phyloP scores from a whole-genome alignment of 208 protist genomes.

The Spironucleus salmonicida region DNA sequence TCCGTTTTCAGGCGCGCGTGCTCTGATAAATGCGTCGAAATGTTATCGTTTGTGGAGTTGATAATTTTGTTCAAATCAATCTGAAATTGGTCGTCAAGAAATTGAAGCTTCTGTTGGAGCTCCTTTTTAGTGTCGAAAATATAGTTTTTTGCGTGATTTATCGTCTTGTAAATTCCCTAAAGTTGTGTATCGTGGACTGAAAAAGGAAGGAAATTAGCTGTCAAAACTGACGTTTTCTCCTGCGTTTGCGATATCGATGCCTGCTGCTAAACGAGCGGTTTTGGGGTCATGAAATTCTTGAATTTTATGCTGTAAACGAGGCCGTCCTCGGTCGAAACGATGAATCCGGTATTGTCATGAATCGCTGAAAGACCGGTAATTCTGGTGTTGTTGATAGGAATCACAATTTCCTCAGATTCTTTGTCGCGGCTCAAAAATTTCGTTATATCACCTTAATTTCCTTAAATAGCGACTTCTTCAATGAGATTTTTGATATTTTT shows the following conservation, averaged over 20 bases:
- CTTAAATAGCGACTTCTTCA: too few relatives aligned
- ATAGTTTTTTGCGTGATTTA: neutral
- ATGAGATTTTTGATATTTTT: too few relatives aligned
- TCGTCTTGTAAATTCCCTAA: neutral
- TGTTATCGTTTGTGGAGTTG: neutral
- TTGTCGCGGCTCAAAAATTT: too few relatives aligned
- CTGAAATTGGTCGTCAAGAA: neutral
- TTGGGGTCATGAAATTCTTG: neutral
- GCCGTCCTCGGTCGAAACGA: neutral
- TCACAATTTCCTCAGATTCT: conserved; percentile 20
- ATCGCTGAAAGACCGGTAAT: neutral
- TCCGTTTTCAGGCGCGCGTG: neutral
- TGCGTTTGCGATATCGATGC: neutral
- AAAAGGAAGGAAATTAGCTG: neutral
- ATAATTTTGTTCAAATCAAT: neutral
- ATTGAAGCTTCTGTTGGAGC: neutral
- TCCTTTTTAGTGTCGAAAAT: neutral
- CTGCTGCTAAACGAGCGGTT: neutral
- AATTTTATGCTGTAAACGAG: neutral
- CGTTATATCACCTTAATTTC: too few relatives aligned
- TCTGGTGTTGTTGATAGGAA: neutral
- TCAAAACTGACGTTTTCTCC: neutral
- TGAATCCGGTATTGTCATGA: neutral
- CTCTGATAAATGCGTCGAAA: conserved; percentile 1
- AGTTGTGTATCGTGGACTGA: neutral